Base-by-base conservation (phyloP, 768 basidiomycete species). In the Leccinum fibrillosum region DNA sequence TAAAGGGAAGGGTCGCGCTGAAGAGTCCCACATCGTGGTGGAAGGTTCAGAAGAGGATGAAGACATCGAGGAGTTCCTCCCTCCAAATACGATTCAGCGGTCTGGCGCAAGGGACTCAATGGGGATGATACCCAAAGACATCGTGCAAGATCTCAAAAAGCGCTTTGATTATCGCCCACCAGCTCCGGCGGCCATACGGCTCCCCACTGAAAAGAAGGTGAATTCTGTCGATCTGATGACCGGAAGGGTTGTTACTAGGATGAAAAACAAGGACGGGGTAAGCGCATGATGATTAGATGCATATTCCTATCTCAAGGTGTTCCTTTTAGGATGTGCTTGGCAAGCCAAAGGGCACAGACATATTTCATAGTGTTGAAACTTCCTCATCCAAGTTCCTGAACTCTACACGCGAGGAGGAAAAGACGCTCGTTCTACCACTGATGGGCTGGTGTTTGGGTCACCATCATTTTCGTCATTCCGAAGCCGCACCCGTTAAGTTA, bases 361-460 rank as follows among this genome's bases (percentile, higher is more conserved):
- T 19, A 0, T 23, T 30, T n/a, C 73, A 74, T 56, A 47, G 5
- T 12, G 45, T 74, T 12, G 65, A 61, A 42, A 73, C 66, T 10
- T 74, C 70, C 15, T 70, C 72, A 2, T 70, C 72, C 30, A 55
- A 60, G 19, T 62, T 74, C 26, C 7, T 52, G 21, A 63, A 72
- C 48, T 56, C 68, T 30, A 0, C 34, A 13, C 64, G 58, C 5
- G 56, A 56, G 45, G 63, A 32, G 35, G 62, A 64, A 30, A 54
- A 15, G 2, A 39, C 2, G 0, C 37, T 7, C 6, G 59, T 15
- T 42, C 53, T 71, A 2, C 73, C 72, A 37, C 53, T 73, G 34
- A 13, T 45, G 9, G 73, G 70, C 5, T 73, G 64, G 66, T 73
- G 60, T 53, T 56, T 74, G 5, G 72, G 72, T 37, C 57, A 55